Percentiles rank a stretch among this genome's conserved stretches.
phyloP scores from a whole-genome alignment of 139 green algal species.

The Astrephomene gubernaculifera region DNA sequence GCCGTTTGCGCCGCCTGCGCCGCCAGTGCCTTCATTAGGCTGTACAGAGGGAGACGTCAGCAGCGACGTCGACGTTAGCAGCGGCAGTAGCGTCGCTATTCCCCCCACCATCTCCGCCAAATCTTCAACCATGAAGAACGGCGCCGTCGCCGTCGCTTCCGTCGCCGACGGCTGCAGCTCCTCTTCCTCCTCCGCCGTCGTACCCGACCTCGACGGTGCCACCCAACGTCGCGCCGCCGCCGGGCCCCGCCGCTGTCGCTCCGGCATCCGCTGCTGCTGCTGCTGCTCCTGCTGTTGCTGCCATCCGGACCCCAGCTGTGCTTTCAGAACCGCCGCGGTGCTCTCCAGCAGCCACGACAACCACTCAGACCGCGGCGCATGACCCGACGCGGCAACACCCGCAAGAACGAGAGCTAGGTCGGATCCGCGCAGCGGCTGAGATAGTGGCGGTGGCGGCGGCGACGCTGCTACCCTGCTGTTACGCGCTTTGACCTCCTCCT shows the following conservation, averaged over 20 bases:
- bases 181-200: not conserved
- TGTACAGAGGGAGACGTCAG: not conserved
- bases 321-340: not conserved
- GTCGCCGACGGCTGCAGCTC: not conserved
- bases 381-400: not conserved
- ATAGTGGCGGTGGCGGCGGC: not conserved
- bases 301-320: not conserved
- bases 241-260: not conserved
- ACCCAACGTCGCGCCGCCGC: not conserved
- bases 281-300: not conserved
- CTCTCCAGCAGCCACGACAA: not conserved
- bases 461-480: too few species aligned
- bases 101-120: not conserved
- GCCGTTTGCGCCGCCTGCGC: not conserved
- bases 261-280: not conserved
- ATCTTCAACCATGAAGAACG: constrained; percentile 4
- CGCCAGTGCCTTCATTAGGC: not conserved
- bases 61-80: not conserved
- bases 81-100: not conserved
- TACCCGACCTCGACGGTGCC: not conserved
- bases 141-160: not conserved
- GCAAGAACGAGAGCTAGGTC: not conserved
- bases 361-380: not conserved
- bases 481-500: not conserved
- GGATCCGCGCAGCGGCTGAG: not conserved